Base-by-base conservation (phyloP, 441 rosid species). In the Aleurites moluccanus region DNA sequence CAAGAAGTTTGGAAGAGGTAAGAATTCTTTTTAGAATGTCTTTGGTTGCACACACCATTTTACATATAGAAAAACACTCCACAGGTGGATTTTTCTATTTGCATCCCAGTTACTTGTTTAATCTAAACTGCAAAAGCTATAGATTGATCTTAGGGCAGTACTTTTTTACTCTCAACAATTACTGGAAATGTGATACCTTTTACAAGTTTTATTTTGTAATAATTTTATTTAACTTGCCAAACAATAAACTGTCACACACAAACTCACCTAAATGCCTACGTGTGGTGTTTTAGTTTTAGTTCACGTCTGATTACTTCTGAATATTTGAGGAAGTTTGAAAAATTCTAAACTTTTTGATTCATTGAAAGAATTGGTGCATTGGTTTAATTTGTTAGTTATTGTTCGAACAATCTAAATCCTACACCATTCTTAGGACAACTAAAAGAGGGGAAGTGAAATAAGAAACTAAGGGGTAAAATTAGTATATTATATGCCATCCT, bases 1-100 rank as follows among this genome's bases (percentile, higher is more conserved):
- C 82, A 88, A 86, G 76, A 89, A 83, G 49, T 89, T 86, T 79
- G 93, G 91, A 82, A 76, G 80, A 79, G 93, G 93, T 88, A 79
- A 77, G 74, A 67, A 45, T 62, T 66, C 23, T 55, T 67, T 45
- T 60, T 20, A 35, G 44, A 74, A 35, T 69, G 53, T 52, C 30
- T 53, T 50, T 64, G 49, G 5, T 56, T n/a, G 20, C 62, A 0
- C 50, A 20, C 30, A 44, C 47, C 47, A 10, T 44, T 40, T 44
- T 44, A 44, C 2, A 6, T 38, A 38, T 38, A 38, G 20, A 6
- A n/a, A 50, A 49, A 50, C 16, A 28, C 28, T 25, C 10, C 7
- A 10, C 10, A 1, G 16, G 10, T 71, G 15, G 30, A 71, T 27
- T 10, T 2, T 20, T 59, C 40, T 50, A 27, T 30, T 25, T 73